Conservation (phyloP, 257 asterid species). For the Eucommia ulmoides region DNA sequence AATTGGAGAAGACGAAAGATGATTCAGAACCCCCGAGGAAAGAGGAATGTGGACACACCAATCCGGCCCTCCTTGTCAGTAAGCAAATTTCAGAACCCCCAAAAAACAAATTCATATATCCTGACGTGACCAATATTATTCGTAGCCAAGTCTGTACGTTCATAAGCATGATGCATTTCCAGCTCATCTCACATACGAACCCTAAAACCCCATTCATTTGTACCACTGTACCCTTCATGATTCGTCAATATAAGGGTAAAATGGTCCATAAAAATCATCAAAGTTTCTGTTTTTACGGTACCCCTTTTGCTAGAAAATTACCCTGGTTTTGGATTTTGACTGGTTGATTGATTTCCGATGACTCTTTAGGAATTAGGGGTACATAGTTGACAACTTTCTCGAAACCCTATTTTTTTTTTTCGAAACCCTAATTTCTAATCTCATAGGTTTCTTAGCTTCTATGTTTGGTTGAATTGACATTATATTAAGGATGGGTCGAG, state of each 20-base stretch:
- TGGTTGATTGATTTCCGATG: neutral
- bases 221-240: no score
- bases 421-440: neutral
- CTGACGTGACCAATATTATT: neutral
- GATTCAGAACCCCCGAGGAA: slow-evolving; percentile 7
- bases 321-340: neutral
- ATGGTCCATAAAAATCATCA: neutral
- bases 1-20: slow-evolving; percentile 9
- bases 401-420: no score
- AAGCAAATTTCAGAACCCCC: neutral
- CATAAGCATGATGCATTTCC: neutral
- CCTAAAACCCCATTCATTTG: no score
- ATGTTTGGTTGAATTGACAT: slow-evolving; percentile 34
- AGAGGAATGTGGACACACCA: neutral
- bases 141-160: neutral
- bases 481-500: slow-evolving; percentile 35
- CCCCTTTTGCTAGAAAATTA: neutral
- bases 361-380: neutral
- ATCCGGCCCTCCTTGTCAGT: neutral
- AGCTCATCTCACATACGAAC: neutral
- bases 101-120: neutral
- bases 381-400: no score
- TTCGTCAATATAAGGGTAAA: neutral
- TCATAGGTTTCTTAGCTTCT: no score
- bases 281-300: no score